A percentile compares a stretch with the other conserved stretches of the same genome.
phyloP scores from a whole-genome alignment of 306 rosid species.

The Pterocarpus macrocarpus region DNA sequence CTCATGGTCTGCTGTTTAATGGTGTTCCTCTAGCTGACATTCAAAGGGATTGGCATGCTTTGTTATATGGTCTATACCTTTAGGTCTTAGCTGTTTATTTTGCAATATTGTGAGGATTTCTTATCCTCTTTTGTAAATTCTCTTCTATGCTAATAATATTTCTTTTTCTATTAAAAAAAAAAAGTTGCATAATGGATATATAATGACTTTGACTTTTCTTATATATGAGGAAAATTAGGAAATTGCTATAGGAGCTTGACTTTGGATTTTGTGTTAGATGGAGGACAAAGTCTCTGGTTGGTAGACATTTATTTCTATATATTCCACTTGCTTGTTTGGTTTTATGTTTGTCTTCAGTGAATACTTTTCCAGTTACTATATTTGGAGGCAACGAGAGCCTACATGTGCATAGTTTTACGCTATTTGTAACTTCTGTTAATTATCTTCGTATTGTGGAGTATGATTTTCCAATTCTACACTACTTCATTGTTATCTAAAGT shows the following conservation, averaged over 20 bases:
- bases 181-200: constrained; percentile 28
- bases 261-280: constrained; percentile 15
- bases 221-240: not conserved
- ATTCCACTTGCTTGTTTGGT: not conserved
- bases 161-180: no score
- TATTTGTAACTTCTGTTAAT: no score
- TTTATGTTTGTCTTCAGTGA: not conserved
- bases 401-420: not conserved
- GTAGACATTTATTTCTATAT: not conserved
- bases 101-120: no score
- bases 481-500: not conserved
- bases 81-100: no score
- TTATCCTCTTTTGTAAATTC: no score
- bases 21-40: no score
- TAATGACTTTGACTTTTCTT: constrained; percentile 18
- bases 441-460: no score
- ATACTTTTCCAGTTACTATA: not conserved
- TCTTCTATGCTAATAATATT: no score
- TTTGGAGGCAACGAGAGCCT: not conserved
- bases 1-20: no score
- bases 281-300: not conserved
- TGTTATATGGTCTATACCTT: no score
- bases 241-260: constrained; percentile 7
- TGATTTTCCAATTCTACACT: not conserved
- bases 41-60: no score